Conservation (phyloP, 202 grass and related monocot species). For the Carex sylvatica region DNA sequence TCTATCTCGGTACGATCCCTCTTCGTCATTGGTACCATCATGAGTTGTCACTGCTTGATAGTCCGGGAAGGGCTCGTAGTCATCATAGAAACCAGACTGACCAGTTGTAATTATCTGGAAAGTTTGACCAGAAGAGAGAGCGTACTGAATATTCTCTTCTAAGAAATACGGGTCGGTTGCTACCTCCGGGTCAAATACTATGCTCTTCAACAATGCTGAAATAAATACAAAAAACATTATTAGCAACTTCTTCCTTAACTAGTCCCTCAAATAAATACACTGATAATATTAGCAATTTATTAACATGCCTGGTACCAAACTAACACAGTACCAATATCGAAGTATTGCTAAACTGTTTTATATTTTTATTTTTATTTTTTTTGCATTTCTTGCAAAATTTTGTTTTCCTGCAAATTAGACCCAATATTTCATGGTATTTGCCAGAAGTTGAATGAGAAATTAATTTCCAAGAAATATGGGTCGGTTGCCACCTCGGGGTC, state of each 20-base stretch:
- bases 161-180: constrained; percentile 63
- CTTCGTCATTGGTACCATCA: neutral
- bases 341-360: too few species aligned
- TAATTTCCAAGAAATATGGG: constrained; percentile 57
- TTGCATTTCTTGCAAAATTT: too few species aligned
- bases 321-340: too few species aligned
- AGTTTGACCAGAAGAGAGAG: constrained; percentile 64
- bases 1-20: neutral
- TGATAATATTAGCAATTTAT: too few species aligned
- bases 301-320: too few species aligned
- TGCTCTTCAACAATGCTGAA: constrained; percentile 34
- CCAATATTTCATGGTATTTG: too few species aligned
- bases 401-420: too few species aligned
- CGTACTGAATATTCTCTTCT: constrained; percentile 46
- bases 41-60: neutral
- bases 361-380: too few species aligned
- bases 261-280: too few species aligned
- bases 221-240: too few species aligned
- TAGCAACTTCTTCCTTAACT: too few species aligned
- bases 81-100: constrained; percentile 37
- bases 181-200: constrained; percentile 50
- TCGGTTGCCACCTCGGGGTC: constrained; percentile 54
- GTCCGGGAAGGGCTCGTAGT: neutral
- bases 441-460: neutral
- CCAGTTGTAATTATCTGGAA: constrained; percentile 61